Evolutionary conservation across 768 basidiomycete species (phyloP), one percentile per base, ranked within the genome.

Genomic region (Suillus paluster): DNA sequence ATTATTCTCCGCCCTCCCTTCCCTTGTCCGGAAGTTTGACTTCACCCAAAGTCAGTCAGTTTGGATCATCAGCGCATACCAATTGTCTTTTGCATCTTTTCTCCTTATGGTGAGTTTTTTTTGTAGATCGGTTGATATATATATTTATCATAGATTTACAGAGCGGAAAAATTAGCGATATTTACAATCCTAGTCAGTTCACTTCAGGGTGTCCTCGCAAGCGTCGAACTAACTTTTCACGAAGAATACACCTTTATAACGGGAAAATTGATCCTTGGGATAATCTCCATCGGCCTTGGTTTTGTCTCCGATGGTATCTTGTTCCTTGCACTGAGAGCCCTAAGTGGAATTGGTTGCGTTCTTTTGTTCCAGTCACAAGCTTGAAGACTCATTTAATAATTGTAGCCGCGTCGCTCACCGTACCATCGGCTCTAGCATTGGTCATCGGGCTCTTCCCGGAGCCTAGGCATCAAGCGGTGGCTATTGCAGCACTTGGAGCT

Each of bases 21-120:
- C 67, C 10, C 69, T 77, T 21, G 64, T 68, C 57, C 27, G n/a
- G 27, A 49, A 27, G 25, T 34, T 58, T 27, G 41, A 21, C 33
- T 30, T 58, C 19, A 50, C 41, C 12, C 27, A 45, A n/a, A 48
- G 41, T 23, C 41, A 58, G 7, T 58, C 57, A 17, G 45, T 58
- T 41, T 77, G 76, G 76, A 66, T 77, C 63, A 73, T 77, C 62
- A 74, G 73, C 62, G 76, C 74, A 33, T 77, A 74, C 63, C 75
- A 75, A 62, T 66, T 77, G 33, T 75, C 76, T 5, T 77, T 76
- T 59, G 76, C 75, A 36, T 71, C 73, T 1, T 73, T 77, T 57
- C 66, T 77, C 11, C 72, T 76, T 46, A 68, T 75, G 59, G 76
- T 75, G 60, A 66, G 76, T 59, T 34, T 12, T 17, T 11, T 12